Conservation (phyloP, 495 filamentous ascomycete genomes). For the Lophium mytilinum region DNA sequence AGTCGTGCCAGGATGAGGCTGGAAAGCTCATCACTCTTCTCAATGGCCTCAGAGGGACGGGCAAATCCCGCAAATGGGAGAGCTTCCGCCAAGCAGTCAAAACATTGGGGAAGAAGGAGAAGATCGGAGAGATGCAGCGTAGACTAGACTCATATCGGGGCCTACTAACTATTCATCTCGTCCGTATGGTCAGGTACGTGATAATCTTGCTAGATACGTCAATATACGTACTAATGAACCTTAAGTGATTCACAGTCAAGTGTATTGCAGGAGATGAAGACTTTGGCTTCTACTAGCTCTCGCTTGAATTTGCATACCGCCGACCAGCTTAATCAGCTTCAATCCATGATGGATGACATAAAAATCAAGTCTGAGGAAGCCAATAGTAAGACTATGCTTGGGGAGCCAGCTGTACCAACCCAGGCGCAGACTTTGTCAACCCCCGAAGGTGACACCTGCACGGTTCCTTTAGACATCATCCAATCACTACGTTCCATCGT, state of each 20-base stretch:
- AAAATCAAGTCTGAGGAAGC: not conserved
- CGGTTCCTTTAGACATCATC: not conserved
- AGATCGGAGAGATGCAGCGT: not conserved
- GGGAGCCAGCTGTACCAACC: not conserved
- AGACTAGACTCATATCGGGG: not conserved
- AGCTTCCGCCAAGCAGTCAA: conserved; percentile 8
- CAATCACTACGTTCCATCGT: too few species aligned
- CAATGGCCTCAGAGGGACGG: conserved; percentile 3
- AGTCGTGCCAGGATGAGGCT: too few species aligned
- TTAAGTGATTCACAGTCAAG: too few species aligned
- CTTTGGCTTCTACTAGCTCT: too few species aligned
- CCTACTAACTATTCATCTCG: not conserved
- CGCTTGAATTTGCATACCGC: not conserved
- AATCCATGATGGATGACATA: too few species aligned
- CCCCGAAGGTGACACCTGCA: not conserved
- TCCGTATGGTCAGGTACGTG: not conserved
- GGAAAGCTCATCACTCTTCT: not conserved
- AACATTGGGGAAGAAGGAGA: not conserved
- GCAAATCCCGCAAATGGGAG: not conserved
- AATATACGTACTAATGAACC: not conserved
- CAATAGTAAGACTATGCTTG: not conserved
- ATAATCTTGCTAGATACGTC: not conserved
- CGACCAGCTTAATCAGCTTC: not conserved
- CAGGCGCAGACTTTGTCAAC: not conserved
- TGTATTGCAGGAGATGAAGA: too few species aligned